Conservation (phyloP, 306 rosid genomes). For the Amphicarpaea edgeworthii region DNA sequence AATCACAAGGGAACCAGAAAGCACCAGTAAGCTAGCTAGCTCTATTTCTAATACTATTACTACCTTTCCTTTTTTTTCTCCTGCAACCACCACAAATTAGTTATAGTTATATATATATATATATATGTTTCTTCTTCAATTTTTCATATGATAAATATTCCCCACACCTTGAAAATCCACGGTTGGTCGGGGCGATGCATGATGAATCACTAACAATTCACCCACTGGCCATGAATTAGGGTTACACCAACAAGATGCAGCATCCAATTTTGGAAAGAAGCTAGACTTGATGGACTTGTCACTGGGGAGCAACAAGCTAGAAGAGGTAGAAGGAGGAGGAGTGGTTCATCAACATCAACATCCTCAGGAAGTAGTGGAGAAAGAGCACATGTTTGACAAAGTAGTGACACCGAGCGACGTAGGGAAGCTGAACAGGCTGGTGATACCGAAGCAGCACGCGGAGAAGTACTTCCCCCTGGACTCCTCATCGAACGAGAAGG, state of each 20-base stretch:
- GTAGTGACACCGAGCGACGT: slow-evolving; percentile 93
- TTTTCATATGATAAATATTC: background rate
- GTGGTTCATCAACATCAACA: background rate
- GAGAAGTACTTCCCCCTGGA: slow-evolving; percentile 82
- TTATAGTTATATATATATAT: background rate
- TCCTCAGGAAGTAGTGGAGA: slow-evolving; percentile 38
- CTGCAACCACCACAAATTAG: background rate
- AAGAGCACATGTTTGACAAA: slow-evolving; percentile 89
- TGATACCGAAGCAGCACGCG: slow-evolving; percentile 84
- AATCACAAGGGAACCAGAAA: slow-evolving; percentile 38
- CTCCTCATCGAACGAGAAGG: slow-evolving; percentile 78
- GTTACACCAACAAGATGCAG: slow-evolving; percentile 52
- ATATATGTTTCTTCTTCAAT: background rate
- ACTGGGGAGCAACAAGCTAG: slow-evolving; percentile 42
- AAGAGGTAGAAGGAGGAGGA: slow-evolving; percentile 13
- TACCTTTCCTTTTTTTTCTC: slow-evolving; percentile 42
- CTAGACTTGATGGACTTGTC: slow-evolving; percentile 55
- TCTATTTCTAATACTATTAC: no score
- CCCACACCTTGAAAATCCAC: slow-evolving; percentile 18
- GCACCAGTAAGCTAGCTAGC: slow-evolving; percentile 48
- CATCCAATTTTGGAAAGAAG: slow-evolving; percentile 41
- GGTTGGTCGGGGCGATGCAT: slow-evolving; percentile 32
- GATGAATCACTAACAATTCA: slow-evolving; percentile 8
- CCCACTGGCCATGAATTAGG: slow-evolving; percentile 46
- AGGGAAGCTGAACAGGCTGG: slow-evolving; percentile 84